Percentiles rank a stretch among this genome's conserved stretches.
phyloP scores from a whole-genome alignment of 257 asterid genomes.

The Lavandula angustifolia region DNA sequence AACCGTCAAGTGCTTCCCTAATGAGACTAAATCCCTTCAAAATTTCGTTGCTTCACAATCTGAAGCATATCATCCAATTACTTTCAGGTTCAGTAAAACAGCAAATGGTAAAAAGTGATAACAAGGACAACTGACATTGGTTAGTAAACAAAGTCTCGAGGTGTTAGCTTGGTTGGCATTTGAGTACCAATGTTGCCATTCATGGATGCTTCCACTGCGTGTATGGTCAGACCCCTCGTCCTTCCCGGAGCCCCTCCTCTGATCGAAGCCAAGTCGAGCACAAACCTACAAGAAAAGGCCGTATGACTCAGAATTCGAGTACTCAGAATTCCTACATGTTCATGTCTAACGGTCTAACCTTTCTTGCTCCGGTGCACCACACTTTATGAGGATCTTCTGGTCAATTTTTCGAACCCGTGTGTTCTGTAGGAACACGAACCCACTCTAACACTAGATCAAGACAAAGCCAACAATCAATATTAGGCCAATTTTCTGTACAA shows the following conservation, averaged over 20 bases:
- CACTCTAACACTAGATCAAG: conserved; percentile 39
- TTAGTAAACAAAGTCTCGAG: conserved; percentile 22
- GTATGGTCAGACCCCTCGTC: conserved; percentile 66
- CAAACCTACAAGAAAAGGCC: conserved; percentile 46
- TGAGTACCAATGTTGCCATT: conserved; percentile 34
- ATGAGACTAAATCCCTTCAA: conserved; percentile 23
- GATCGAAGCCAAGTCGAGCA: conserved; percentile 59
- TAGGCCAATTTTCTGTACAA: not conserved
- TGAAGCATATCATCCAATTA: conserved; percentile 28
- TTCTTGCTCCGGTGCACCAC: conserved; percentile 35
- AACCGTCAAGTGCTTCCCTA: not conserved
- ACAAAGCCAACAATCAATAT: conserved; percentile 24
- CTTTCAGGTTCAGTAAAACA: conserved; percentile 29
- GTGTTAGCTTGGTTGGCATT: conserved; percentile 36
- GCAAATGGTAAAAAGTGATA: not conserved
- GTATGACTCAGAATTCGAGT: conserved; percentile 24
- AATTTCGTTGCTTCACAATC: conserved; percentile 28
- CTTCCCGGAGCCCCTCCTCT: conserved; percentile 90
- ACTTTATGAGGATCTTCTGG: conserved; percentile 54
- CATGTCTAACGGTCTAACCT: conserved; percentile 30
- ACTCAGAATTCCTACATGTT: not conserved
- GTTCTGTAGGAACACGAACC: conserved; percentile 51
- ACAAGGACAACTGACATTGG: conserved; percentile 10
- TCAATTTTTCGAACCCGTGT: conserved; percentile 49
- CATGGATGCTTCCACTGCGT: conserved; percentile 30